Base-by-base conservation (phyloP, 768 basidiomycete species). In the Paxillus rubicundulus region DNA sequence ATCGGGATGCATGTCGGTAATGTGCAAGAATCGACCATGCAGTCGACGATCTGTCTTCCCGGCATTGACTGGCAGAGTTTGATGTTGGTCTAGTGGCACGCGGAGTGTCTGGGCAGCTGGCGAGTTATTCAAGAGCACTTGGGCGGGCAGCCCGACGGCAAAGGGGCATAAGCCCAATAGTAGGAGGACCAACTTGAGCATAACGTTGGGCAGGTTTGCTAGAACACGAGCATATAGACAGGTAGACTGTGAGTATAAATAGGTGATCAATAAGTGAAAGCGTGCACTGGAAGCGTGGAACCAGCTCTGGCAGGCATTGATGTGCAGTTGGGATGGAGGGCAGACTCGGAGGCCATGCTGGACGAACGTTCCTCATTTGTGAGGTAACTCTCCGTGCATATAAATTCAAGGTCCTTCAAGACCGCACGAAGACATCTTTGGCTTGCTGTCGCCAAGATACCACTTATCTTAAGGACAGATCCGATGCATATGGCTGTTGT, bases 1-100 rank as follows among this genome's bases (percentile, higher is more conserved):
- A 70, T 92, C 90, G 32, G 89, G 89, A 62, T 93, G 91, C 52
- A 92, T 81, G 68, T 93, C 91, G 18, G 88, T 89, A 56, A 92
- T 82, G 61, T 91, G 89, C 21, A 92, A 66, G 69, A 91, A 92
- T 42, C 87, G 80, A 9, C 87, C 87, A 51, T 81, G 80, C 17
- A 88, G 73, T 63, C 77, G 82, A 52, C 70, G 77, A 38, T 49
- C 36, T 53, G 60, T 17, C 73, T 50, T 17, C 37, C n/a, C 37
- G 70, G 75, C 61, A 60, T 48, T 37, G 49, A 43, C 34, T 54
- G 47, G 46, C 37, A 38, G 7, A 9, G 14, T 14, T 6, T 37
- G n/a, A 37, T n/a, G 5, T 16, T 7, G 17, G 14, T 18, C n/a
- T n/a, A 38, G 17, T 30, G 45, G 65, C 74, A 57, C 61, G 74